Evolutionary conservation across 2,329 filamentous ascomycete species (phyloP), one percentile per base, ranked within the genome.

Genomic region (Triangularia setosa): DNA sequence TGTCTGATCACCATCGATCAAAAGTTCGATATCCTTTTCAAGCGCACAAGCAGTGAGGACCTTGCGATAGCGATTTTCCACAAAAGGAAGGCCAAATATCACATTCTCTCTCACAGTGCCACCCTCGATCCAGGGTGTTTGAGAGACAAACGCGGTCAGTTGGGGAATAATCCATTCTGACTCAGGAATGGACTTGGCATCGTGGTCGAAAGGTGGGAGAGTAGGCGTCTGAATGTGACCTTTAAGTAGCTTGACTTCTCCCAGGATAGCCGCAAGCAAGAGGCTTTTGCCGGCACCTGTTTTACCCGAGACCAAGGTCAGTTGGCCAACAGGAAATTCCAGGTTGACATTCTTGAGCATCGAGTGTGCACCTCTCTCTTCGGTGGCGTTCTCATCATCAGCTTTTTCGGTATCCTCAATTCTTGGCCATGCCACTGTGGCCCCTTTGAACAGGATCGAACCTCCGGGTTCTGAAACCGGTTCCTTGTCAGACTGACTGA

Each of bases 121-220:
- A 28, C 79, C 80, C 64, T 82, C 79, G 14, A 83, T 73, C 80
- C 80, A 83, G 0, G 81, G 77, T 1, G 75, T 77, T 66, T 83
- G 81, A 9, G 79, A 78, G 4, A 81, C 79, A 67, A 80, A 81
- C 0, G 79, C 77, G 5, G 79, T 77, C 24, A 79, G 70, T 12
- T 73, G 69, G 0, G 77, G 75, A 24, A 79, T 64, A n/a, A 77
- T 71, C 76, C 76, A 78, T 7, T 73, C 68, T 2, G 62, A 60
- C 35, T 62, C 70, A 1, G 68, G 61, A 11, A 75, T 71, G n/a
- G 65, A 62, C 5, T 68, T 65, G 30, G 71, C 70, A 14, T 67
- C 69, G 5, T 70, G 67, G 4, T 71, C 65, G 12, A 70, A 54
- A 0, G 68, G 59, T 12, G 73, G 74, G 1, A 69, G 64, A 1